Base-by-base conservation (phyloP, 2,329 filamentous ascomycete genomes). In the Ascocoryne sarcoides region DNA sequence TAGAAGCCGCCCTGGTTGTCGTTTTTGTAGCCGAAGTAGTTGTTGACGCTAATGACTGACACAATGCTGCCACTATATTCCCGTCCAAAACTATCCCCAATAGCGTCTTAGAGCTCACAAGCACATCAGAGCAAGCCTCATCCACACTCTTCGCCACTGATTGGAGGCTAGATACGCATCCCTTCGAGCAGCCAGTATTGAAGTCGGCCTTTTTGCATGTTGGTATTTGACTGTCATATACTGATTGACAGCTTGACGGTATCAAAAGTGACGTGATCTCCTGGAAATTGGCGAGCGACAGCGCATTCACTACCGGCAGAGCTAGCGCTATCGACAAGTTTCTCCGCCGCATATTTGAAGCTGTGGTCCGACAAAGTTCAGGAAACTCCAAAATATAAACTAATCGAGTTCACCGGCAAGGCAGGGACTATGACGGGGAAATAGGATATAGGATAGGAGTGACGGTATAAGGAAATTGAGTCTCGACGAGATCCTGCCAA, bases 231-330 rank as follows among this genome's bases (percentile, higher is more conserved):
- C 37, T 49, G 30, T 55, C 46, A 44, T 59, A 59, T 34, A 46
- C 42, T 26, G 50, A 32, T 21, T 50, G 46, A 32, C 57, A 59
- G 36, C 30, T 19, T 32, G 48, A 16, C 18, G 55, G 52, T 38
- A 58, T 47, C 8, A 35, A 15, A 20, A 32, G 36, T 7, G 50
- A 44, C 5, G 52, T 48, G 26, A 58, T 52, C 16, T 44, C 40
- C 40, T 59, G 57, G 28, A 59, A 59, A 37, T 57, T 55, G 29
- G 51, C 51, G 10, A 59, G 48, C 14, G 57, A 57, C 16, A 59
- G 42, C 18, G 57, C 55, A 30, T 50, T 47, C 15, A 46, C 42
- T 14, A 31, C 42, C 20, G 49, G 49, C 26, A 56, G 36, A 26
- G 40, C 40, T 5, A 49, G 23, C 15, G 42, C 28, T 29, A 47